These are phyloP conservation scores for Thelonectria blattea DNA, from an alignment of 2,329 filamentous ascomycete species.

Conservation along the genomic window DNA sequence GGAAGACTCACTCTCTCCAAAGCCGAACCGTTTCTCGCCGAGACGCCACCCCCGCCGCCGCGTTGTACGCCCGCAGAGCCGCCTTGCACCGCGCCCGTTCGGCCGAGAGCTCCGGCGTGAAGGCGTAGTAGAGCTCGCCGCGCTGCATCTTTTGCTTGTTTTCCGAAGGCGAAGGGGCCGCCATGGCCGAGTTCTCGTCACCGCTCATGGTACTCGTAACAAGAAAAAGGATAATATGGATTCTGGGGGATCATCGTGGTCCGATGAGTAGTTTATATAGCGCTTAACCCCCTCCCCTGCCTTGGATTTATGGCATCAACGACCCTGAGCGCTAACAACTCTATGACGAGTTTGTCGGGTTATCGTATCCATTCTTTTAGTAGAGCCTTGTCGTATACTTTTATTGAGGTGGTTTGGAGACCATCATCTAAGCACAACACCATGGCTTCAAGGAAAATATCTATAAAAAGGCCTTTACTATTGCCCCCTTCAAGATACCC, in stretches of 20 bases:
- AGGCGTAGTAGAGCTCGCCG: conserved; percentile 77
- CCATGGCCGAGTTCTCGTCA: background rate
- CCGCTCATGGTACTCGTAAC: background rate
- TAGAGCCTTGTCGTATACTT: background rate
- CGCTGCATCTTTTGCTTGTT: conserved; percentile 57
- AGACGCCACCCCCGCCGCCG: conserved; percentile 60
- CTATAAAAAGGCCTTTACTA: too few species aligned
- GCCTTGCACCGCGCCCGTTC: conserved; percentile 67
- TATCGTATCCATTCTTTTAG: background rate
- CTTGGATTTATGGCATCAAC: background rate
- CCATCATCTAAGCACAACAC: too few species aligned
- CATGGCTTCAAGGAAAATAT: too few species aligned
- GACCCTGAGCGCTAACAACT: background rate
- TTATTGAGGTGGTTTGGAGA: too few species aligned
- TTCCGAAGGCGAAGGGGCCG: background rate
- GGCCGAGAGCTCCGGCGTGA: conserved; percentile 69
- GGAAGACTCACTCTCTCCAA: conserved; percentile 69
- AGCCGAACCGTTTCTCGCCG: conserved; percentile 69
- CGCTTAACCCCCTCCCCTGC: background rate
- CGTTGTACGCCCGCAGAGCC: conserved; percentile 70
- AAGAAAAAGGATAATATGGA: background rate
- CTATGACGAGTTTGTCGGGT: too few species aligned
- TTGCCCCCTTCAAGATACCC: too few species aligned
- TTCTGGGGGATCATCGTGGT: background rate
- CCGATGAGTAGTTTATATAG: background rate